Base-by-base conservation (phyloP, 148 eudicot genomes). In the Pouteria glomerata region DNA sequence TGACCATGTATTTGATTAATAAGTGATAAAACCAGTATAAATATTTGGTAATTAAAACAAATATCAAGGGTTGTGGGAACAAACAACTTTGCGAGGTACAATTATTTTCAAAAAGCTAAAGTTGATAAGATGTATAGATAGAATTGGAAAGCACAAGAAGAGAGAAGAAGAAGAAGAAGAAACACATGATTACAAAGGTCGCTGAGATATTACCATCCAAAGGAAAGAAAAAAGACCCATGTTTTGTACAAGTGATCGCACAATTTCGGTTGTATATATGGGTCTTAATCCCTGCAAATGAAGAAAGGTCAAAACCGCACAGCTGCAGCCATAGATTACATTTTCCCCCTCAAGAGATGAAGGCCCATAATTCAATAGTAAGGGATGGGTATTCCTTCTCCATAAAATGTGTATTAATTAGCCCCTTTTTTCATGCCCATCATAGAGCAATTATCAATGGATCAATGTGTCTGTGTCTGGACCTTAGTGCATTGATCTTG, bases 361-460 rank as follows among this genome's bases (percentile, higher is more conserved):
- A 37, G 26, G 45, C 18, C 48, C 34, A 1, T 33, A 69, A 56
- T 55, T 55, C 35, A 55, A 63, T 29, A 18, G 5, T 14, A 57
- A 53, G 56, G 62, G 35, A 69, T 69, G 19, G 61, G 16, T 23
- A 63, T 24, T 23, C 30, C 35, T 65, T 24, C 24, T 27, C 6
- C 52, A 39, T 16, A 41, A 35, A 19, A 42, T 61, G 47, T 26
- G 47, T 26, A 52, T 30, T 34, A n/a, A n/a, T n/a, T n/a, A n/a
- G n/a, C n/a, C n/a, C 44, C 63, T 45, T 47, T 34, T 42, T 71
- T 71, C 73, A 58, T 65, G 47, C 66, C n/a, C 41, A 78, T 68
- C n/a, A 45, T 42, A 58, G 37, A 33, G 26, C 33, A 78, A 67
- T 61, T 33, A 69, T 57, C 19, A 44, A 57, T 44, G 57, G 51